Evolutionary conservation across 805 yeast genomes (phyloP).

Genomic region (Starmera caribaea): DNA sequence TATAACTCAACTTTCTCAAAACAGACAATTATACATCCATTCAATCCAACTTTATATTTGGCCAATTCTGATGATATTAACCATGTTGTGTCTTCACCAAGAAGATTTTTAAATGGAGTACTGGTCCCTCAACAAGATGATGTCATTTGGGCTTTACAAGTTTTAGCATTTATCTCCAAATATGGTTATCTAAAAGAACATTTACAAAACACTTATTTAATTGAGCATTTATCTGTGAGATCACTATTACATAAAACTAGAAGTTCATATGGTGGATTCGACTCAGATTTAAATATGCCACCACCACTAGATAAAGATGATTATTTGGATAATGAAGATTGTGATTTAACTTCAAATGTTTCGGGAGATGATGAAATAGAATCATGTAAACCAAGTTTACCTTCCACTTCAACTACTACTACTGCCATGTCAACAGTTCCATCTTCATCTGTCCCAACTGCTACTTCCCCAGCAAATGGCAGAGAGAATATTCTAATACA

Average conservation of each 20-base stretch:
- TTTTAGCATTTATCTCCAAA: constrained; percentile 87
- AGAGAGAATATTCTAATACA: background rate
- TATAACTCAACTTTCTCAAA: too few relatives aligned
- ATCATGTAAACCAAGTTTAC: background rate
- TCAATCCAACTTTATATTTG: too few relatives aligned
- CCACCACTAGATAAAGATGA: constrained; percentile 17
- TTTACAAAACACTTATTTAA: constrained; percentile 66
- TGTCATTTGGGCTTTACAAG: constrained; percentile 85
- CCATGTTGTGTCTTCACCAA: constrained; percentile 31
- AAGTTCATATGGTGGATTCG: constrained; percentile 2
- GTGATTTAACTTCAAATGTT: constrained; percentile 21
- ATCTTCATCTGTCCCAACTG: background rate
- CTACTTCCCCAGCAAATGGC: background rate
- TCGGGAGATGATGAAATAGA: constrained; percentile 9
- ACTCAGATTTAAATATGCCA: constrained; percentile 11
- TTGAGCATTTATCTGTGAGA: constrained; percentile 57
- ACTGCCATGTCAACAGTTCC: background rate
- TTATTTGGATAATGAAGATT: constrained; percentile 15
- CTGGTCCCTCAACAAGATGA: constrained; percentile 91
- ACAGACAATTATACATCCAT: too few relatives aligned
- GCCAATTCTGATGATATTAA: constrained; percentile 12
- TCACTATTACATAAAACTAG: constrained; percentile 12
- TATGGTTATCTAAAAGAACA: constrained; percentile 70
- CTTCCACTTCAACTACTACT: background rate
- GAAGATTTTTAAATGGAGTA: constrained; percentile 54